Conservation (phyloP, 306 rosid species). For the Cicer cuneatum region DNA sequence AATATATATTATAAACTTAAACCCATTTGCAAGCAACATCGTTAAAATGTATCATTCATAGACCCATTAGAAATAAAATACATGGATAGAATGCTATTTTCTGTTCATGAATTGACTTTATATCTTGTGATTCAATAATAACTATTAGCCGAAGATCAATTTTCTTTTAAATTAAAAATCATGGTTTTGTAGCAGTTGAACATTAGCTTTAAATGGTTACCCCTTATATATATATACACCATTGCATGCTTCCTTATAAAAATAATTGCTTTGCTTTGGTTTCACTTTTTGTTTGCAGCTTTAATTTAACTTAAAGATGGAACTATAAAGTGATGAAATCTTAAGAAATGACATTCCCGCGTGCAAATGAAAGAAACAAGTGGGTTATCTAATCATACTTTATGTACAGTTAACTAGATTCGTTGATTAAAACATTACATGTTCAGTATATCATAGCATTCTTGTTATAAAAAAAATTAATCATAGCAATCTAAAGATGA, state of each 20-base stretch:
- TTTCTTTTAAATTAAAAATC: constrained; percentile 16
- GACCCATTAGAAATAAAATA: constrained; percentile 1
- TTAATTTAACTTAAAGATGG: constrained; percentile 46
- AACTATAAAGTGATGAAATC: constrained; percentile 54
- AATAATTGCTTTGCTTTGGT: constrained; percentile 54
- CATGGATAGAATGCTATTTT: background rate
- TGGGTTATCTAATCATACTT: constrained; percentile 69
- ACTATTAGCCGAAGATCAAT: constrained; percentile 24
- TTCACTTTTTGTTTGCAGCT: constrained; percentile 55
- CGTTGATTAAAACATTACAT: constrained; percentile 65
- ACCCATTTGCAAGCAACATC: constrained; percentile 36
- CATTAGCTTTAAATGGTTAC: constrained; percentile 40
- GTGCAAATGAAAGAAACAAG: constrained; percentile 62
- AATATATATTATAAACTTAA: background rate
- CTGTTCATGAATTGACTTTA: constrained; percentile 42
- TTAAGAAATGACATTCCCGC: constrained; percentile 67
- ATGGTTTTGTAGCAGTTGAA: constrained; percentile 30
- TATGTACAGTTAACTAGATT: constrained; percentile 58
- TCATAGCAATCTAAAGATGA: constrained; percentile 49
- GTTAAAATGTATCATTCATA: constrained; percentile 29
- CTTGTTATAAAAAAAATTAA: constrained; percentile 4
- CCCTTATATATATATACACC: no score
- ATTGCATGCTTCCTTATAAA: constrained; percentile 48
- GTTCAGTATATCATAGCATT: constrained; percentile 53
- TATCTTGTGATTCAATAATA: constrained; percentile 36